Evolutionary conservation across 2,329 filamentous ascomycete genomes (phyloP).

Genomic region (Diaporthe sp.): DNA sequence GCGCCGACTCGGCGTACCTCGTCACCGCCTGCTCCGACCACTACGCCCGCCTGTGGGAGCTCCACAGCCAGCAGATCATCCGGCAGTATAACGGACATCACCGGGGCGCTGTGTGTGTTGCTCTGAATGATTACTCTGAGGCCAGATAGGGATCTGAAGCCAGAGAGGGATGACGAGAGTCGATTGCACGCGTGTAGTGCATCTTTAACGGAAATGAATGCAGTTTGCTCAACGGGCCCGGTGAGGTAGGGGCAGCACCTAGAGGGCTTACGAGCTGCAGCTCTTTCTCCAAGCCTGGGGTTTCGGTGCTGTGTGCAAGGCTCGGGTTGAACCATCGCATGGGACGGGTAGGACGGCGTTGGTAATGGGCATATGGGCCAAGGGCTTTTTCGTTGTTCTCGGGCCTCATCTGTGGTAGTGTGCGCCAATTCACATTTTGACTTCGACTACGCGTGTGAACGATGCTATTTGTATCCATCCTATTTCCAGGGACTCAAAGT

Average conservation of each 20-base stretch:
- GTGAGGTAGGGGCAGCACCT: background rate
- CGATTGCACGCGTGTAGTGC: constrained; percentile 19
- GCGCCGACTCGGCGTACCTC: constrained; percentile 90
- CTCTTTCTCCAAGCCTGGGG: background rate
- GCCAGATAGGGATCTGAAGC: constrained; percentile 66
- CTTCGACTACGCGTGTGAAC: background rate
- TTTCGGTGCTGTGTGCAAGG: background rate
- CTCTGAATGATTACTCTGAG: constrained; percentile 87
- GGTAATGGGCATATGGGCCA: constrained; percentile 14
- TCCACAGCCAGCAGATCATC: constrained; percentile 88
- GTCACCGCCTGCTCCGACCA: constrained; percentile 95
- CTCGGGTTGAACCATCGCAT: background rate
- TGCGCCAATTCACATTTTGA: constrained; percentile 5
- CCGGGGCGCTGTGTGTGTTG: constrained; percentile 90
- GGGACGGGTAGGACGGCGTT: constrained; percentile 16
- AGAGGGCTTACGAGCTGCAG: background rate
- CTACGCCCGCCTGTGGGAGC: constrained; percentile 92
- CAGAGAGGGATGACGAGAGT: constrained; percentile 48
- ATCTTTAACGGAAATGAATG: background rate
- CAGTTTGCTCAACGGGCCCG: background rate
- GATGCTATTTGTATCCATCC: background rate
- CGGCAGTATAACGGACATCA: constrained; percentile 97
- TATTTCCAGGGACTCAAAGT: constrained; percentile 5
- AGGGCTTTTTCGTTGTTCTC: background rate
- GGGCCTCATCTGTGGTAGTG: background rate